phyloP scores from a whole-genome alignment of 768 basidiomycete genomes.

The Hypholoma fasciculare region DNA sequence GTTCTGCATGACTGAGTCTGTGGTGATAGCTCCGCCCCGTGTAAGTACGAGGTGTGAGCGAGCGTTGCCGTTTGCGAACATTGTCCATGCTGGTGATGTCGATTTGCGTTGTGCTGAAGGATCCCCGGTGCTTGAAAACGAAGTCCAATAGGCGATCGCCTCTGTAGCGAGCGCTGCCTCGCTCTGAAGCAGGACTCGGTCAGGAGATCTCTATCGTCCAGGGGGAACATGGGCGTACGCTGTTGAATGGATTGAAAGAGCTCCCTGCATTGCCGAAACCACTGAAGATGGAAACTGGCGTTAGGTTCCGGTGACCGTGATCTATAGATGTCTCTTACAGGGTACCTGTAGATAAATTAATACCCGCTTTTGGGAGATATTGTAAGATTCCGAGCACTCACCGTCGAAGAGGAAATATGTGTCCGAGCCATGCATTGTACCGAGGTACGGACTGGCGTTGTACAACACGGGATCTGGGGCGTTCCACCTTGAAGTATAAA shows the following conservation, averaged over 20 bases:
- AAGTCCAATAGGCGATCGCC: conserved; percentile 45
- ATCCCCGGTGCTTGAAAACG: conserved; percentile 32
- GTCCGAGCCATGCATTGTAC: conserved; percentile 44
- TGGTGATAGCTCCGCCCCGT: conserved; percentile 23
- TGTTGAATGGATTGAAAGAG: conserved; percentile 37
- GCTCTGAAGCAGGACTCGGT: conserved; percentile 24
- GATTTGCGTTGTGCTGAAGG: conserved; percentile 23
- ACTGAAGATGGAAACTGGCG: conserved; percentile 9
- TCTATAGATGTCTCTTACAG: conserved; percentile 19
- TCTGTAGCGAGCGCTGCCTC: conserved; percentile 36
- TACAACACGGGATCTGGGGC: conserved; percentile 40
- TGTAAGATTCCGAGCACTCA: conserved; percentile 11
- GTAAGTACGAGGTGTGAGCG: conserved; percentile 24
- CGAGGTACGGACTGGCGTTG: conserved; percentile 33
- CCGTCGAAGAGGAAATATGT: conserved; percentile 43
- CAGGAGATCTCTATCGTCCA: background rate
- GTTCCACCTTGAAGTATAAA: conserved; percentile 33
- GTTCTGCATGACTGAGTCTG: conserved; percentile 27
- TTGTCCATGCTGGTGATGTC: conserved; percentile 25
- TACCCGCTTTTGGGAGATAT: background rate
- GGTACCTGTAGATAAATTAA: conserved; percentile 20
- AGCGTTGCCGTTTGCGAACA: conserved; percentile 14
- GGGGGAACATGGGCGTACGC: conserved; percentile 18
- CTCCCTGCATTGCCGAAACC: conserved; percentile 31
- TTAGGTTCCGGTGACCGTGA: background rate